phyloP scores from a whole-genome alignment of 2,329 filamentous ascomycete species.

The Paraphoma chrysanthemicola region DNA sequence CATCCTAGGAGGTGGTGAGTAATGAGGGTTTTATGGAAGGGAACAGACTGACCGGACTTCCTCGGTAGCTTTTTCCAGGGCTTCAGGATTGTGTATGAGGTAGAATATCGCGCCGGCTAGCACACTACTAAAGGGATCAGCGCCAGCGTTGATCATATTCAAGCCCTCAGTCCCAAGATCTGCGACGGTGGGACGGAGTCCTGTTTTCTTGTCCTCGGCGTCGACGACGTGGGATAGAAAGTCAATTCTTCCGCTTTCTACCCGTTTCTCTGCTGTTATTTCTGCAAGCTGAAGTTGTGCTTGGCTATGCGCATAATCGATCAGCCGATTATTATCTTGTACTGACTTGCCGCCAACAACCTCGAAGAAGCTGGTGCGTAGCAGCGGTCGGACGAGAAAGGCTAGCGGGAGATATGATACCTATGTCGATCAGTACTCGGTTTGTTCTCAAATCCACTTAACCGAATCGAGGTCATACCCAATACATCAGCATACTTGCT shows the following conservation, averaged over 20 bases:
- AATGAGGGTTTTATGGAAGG: background rate
- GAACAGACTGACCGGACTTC: constrained; percentile 31
- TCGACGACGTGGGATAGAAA: constrained; percentile 52
- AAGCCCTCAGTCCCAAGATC: constrained; percentile 54
- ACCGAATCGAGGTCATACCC: constrained; percentile 17
- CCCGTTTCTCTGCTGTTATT: constrained; percentile 9
- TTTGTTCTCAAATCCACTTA: no score
- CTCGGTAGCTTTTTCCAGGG: constrained; percentile 23
- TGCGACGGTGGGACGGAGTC: constrained; percentile 40
- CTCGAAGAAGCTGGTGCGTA: constrained; percentile 26
- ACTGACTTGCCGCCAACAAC: constrained; percentile 27
- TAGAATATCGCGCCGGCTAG: constrained; percentile 47
- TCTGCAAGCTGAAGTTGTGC: constrained; percentile 8
- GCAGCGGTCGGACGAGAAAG: constrained; percentile 23
- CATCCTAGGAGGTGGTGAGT: background rate
- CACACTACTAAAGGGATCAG: constrained; percentile 47
- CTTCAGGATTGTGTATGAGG: constrained; percentile 42
- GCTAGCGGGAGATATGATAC: constrained; percentile 25
- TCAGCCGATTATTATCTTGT: constrained; percentile 30
- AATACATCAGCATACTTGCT: constrained; percentile 29
- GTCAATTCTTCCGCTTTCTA: constrained; percentile 38
- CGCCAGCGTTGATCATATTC: constrained; percentile 53
- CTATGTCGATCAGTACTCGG: constrained; percentile 2
- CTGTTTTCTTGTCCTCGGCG: constrained; percentile 50
- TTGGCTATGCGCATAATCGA: constrained; percentile 25